Conservation (phyloP, 2,329 filamentous ascomycete species). For the Amauroascus niger region DNA sequence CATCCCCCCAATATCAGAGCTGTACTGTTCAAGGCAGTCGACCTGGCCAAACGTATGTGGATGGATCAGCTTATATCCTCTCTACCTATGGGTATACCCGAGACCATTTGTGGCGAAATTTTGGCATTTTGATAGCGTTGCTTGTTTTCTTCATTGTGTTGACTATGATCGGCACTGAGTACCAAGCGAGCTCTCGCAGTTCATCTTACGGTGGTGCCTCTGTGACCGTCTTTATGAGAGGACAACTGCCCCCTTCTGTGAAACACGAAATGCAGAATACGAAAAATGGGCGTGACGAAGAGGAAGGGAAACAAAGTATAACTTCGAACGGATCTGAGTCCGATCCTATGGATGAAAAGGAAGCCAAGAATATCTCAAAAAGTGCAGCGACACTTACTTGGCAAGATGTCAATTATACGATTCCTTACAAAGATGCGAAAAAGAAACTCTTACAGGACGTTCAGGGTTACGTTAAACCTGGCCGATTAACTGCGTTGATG, state of each 20-base stretch:
- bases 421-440: constrained; percentile 37
- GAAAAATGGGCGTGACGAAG: constrained; percentile 41
- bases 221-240: constrained; percentile 65
- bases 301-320: constrained; percentile 31
- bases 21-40: constrained; percentile 51
- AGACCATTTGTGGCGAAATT: constrained; percentile 59
- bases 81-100: constrained; percentile 47
- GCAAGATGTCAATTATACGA: constrained; percentile 70
- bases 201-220: constrained; percentile 69
- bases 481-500: constrained; percentile 70
- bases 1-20: constrained; percentile 44
- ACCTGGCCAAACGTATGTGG: constrained; percentile 45
- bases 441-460: constrained; percentile 49
- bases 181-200: constrained; percentile 47
- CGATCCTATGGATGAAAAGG: constrained; percentile 21
- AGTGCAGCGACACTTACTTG: constrained; percentile 71
- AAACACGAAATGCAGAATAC: constrained; percentile 49
- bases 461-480: constrained; percentile 65
- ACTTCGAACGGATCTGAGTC: constrained; percentile 17
- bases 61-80: constrained; percentile 48
- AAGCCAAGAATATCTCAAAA: constrained; percentile 46
- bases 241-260: constrained; percentile 51
- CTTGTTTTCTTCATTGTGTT: constrained; percentile 65
- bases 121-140: constrained; percentile 67
- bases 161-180: constrained; percentile 70